A percentile compares a stretch with the other conserved stretches of the same genome.
Evolutionary conservation across 2,329 filamentous ascomycete species (phyloP).

Genomic region (Lasiodiplodia theobromae): DNA sequence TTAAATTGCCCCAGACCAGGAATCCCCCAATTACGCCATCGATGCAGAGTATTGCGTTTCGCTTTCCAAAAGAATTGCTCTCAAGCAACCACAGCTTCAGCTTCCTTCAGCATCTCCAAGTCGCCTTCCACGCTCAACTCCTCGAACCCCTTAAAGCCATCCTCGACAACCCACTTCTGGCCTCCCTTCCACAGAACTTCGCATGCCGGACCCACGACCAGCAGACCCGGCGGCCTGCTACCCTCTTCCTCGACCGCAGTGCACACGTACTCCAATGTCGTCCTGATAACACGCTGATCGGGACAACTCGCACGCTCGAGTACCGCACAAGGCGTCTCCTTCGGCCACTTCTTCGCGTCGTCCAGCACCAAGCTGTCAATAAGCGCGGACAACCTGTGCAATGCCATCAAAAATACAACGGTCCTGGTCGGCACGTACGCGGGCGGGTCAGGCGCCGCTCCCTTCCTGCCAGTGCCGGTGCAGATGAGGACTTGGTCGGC

Average conservation of each 20-base stretch:
- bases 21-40: slow-evolving; percentile 14
- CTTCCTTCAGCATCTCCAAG: slow-evolving; percentile 27
- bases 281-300: slow-evolving; percentile 91
- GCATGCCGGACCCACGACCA: slow-evolving; percentile 86
- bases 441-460: slow-evolving; percentile 80
- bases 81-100: slow-evolving; percentile 16
- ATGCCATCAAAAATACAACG: slow-evolving; percentile 92
- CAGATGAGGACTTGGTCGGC: slow-evolving; percentile 95
- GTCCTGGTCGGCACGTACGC: slow-evolving; percentile 79
- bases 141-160: slow-evolving; percentile 81
- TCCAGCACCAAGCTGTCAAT: slow-evolving; percentile 67
- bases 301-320: slow-evolving; percentile 93
- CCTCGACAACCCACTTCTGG: slow-evolving; percentile 82
- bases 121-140: slow-evolving; percentile 47
- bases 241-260: slow-evolving; percentile 88
- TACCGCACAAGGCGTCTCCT: slow-evolving; percentile 84
- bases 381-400: slow-evolving; percentile 81
- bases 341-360: slow-evolving; percentile 66
- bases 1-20: background rate
- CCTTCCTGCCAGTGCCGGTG: slow-evolving; percentile 93
- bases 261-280: slow-evolving; percentile 79
- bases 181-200: slow-evolving; percentile 73
- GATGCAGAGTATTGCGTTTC: slow-evolving; percentile 16
- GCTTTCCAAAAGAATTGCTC: background rate
- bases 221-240: slow-evolving; percentile 83